Base-by-base conservation (phyloP, 2,329 filamentous ascomycete species). In the Curvularia verruculosa region DNA sequence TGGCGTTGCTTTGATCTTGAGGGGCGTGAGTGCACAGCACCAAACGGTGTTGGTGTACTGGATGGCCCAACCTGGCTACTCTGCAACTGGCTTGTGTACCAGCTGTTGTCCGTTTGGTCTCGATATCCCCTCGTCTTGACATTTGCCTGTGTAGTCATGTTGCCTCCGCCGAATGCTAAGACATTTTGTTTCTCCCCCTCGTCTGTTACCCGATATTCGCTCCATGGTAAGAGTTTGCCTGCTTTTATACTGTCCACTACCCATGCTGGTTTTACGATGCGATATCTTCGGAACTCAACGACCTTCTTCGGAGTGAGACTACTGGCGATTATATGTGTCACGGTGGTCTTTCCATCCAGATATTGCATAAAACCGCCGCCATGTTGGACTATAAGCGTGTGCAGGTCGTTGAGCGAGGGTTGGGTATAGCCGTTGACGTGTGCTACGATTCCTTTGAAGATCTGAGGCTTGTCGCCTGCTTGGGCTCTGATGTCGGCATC, bases 341-440 rank as follows among this genome's bases (percentile, higher is more conserved):
- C 94, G 73, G 90, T 89, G 0, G 94, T 98, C 80, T 99, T 99
- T 36, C 88, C 90, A 75, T 97, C 93, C 10, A 99, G 81, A 69
- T 98, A 98, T 75, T 99, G 95, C 59, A 97, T 84, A 67, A 96
- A 98, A 0, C 90, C 91, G 29, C 93, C 96, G n/a, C 95, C 95
- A 84, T 98, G 88, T 66, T 89, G 86, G 18, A 99, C 94, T 54
- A 99, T 89, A 58, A 96, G 84, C 51, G 83, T 87, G 78, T 96
- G 94, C 18, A 99, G 84, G 82, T 96, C 87, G 66, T 92, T 93
- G 51, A 97, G 81, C 1, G 93, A 92, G 0, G 95, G 95, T 68
- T 98, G 94, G 0, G 95, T 99, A 73, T 98, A 99, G 47, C 95
- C 95, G 67, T 93, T 96, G 23, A 99, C 89, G 77, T 97, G 91